phyloP scores from a whole-genome alignment of 129 eudicot species.

The Flaveria linearis region DNA sequence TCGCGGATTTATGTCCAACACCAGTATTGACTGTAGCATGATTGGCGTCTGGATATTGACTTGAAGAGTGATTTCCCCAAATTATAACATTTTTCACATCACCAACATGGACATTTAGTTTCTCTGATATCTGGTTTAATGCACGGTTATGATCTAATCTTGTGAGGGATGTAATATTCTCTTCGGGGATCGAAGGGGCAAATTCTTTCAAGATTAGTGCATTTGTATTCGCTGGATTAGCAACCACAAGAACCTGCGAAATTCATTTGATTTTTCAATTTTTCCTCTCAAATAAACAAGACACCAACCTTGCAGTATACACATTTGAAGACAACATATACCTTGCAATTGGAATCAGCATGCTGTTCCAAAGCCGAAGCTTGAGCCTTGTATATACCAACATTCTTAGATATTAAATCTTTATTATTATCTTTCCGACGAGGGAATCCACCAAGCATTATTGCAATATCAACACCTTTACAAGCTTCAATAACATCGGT shows the following conservation, averaged over 20 bases:
- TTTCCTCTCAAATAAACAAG: background rate
- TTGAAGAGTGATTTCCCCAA: constrained; percentile 92
- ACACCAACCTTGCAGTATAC: background rate
- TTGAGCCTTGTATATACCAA: constrained; percentile 77
- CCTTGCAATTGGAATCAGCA: constrained; percentile 77
- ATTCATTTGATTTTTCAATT: background rate
- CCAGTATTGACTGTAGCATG: constrained; percentile 72
- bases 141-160: constrained; percentile 97
- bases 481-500: constrained; percentile 79
- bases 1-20: constrained; percentile 67
- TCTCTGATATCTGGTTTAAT: constrained; percentile 68
- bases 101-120: constrained; percentile 62
- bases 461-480: constrained; percentile 69
- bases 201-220: constrained; percentile 52
- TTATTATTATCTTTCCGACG: constrained; percentile 63
- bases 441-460: constrained; percentile 90
- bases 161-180: constrained; percentile 79
- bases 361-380: constrained; percentile 83
- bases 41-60: constrained; percentile 87
- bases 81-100: constrained; percentile 86
- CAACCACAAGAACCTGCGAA: constrained; percentile 12
- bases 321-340: constrained; percentile 1
- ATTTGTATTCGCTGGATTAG: constrained; percentile 16
- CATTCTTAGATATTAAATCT: constrained; percentile 69
- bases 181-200: constrained; percentile 90